Percentiles rank a stretch among this genome's conserved stretches.
These are phyloP conservation scores for Phellopilus nigrolimitatus DNA, from an alignment of 1,284 basidiomycete species.

Conservation along the genomic window DNA sequence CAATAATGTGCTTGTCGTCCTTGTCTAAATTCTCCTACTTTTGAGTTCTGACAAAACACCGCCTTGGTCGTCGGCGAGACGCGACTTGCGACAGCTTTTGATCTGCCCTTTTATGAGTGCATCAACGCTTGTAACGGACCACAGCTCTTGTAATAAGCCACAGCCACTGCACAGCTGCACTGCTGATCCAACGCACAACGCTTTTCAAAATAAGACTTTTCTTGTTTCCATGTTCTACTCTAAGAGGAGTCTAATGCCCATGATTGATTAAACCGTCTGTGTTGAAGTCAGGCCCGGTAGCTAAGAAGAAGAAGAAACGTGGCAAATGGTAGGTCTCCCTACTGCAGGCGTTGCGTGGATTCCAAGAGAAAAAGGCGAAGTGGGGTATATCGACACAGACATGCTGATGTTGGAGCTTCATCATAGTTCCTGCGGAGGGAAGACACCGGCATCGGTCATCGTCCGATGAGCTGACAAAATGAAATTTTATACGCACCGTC, in stretches of 20 bases:
- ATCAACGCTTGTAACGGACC: background rate
- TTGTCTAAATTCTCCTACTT: background rate
- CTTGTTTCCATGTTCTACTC: no score
- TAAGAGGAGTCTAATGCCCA: no score
- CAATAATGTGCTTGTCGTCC: no score
- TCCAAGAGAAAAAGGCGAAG: background rate
- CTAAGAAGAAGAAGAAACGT: background rate
- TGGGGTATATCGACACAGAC: background rate
- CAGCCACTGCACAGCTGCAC: no score
- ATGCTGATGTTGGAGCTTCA: background rate
- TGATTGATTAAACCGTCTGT: no score
- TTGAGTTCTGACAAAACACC: background rate
- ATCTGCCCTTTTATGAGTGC: background rate
- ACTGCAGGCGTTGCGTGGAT: no score
- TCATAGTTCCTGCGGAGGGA: slow-evolving; percentile 3
- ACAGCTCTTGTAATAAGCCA: no score
- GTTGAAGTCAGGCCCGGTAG: background rate
- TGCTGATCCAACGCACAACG: no score
- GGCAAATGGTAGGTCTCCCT: no score
- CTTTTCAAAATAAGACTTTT: no score
- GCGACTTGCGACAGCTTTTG: no score
- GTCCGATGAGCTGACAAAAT: slow-evolving; percentile 3
- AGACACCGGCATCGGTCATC: background rate
- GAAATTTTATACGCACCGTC: slow-evolving; percentile 32
- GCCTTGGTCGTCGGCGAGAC: background rate